Evolutionary conservation across 208 protist genomes (phyloP), one percentile per base, ranked within the genome.

Genomic region (Acanthamoeba lenticulata): DNA sequence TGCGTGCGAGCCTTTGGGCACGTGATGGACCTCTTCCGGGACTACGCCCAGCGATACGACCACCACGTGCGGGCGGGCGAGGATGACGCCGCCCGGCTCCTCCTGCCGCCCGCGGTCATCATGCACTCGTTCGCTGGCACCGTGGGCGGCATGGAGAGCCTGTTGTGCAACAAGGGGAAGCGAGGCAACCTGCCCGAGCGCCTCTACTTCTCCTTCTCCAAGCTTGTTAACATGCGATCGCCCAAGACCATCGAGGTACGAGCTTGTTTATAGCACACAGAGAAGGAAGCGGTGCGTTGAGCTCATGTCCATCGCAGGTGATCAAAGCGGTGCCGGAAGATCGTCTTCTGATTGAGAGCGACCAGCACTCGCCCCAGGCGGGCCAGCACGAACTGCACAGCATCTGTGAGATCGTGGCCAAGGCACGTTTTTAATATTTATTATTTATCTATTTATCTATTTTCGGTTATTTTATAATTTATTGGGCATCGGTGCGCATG

Each of bases 161-260:
- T 93, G 42, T 34, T 83, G n/a, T 34, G 36, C 19, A 74, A 47
- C 34, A 83, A 93, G 42, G 40, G 52, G 4, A 42, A 36, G 34
- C 60, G n/a, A 29, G 57, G 83, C n/a, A 45, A 62, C 24, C 40
- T 93, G 2, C 29, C n/a, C 2, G 42, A 83, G 24, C 40, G 90
- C 21, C n/a, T 93, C 67, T 93, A 85, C 90, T 93, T 93, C 65
- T 93, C 90, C 36, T 93, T 93, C 47, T 93, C 90, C 19, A 47
- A 47, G 90, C 9, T 77, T 45, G 44, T 93, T 29, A 93, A 93
- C 90, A 74, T 93, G 90, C 90, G 90, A 27, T 77, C 65, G 13
- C 90, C 90, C 24, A 81, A 93, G 90, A 81, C 57, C 1, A 65
- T 60, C 32, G 67, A 52, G 42, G 72, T 77, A 42, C 52, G 52